Evolutionary conservation across 2,329 filamentous ascomycete species (phyloP).

Genomic region (Ceratocystiopsis sp.): DNA sequence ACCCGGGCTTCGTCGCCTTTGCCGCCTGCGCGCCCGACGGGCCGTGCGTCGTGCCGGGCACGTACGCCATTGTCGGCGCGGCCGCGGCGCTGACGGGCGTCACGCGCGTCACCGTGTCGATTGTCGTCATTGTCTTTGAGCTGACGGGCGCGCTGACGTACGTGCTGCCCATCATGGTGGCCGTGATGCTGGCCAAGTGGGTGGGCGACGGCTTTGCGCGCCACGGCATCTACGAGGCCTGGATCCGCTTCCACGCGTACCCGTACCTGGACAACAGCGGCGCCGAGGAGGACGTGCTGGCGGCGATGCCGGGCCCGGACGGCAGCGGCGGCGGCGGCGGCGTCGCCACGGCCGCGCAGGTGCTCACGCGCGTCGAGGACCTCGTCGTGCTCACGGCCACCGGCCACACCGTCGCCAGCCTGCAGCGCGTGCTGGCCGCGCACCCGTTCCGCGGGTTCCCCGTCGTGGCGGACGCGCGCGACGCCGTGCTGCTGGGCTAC

Average conservation of each 20-base stretch:
- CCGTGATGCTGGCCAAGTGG: conserved; percentile 97
- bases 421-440: conserved; percentile 52
- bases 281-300: conserved; percentile 23
- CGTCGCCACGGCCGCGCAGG: conserved; percentile 55
- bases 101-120: conserved; percentile 91
- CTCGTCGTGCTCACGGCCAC: conserved; percentile 74
- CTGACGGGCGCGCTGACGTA: conserved; percentile 91
- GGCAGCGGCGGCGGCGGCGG: conserved; percentile 44
- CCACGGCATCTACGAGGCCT: conserved; percentile 89
- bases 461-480: conserved; percentile 61
- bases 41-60: conserved; percentile 80
- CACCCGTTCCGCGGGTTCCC: conserved; percentile 84
- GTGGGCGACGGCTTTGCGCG: conserved; percentile 89
- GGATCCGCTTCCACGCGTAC: conserved; percentile 93
- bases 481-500: conserved; percentile 74
- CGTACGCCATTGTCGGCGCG: conserved; percentile 91
- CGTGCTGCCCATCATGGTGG: conserved; percentile 96
- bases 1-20: conserved; percentile 65
- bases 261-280: conserved; percentile 89
- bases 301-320: not conserved
- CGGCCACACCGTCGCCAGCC: conserved; percentile 67
- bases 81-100: conserved; percentile 88
- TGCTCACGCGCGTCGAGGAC: conserved; percentile 89
- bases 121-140: conserved; percentile 99
- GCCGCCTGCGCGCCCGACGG: conserved; percentile 67